Conservation (phyloP, 2,329 filamentous ascomycete genomes). For the Falciphora oryzae region DNA sequence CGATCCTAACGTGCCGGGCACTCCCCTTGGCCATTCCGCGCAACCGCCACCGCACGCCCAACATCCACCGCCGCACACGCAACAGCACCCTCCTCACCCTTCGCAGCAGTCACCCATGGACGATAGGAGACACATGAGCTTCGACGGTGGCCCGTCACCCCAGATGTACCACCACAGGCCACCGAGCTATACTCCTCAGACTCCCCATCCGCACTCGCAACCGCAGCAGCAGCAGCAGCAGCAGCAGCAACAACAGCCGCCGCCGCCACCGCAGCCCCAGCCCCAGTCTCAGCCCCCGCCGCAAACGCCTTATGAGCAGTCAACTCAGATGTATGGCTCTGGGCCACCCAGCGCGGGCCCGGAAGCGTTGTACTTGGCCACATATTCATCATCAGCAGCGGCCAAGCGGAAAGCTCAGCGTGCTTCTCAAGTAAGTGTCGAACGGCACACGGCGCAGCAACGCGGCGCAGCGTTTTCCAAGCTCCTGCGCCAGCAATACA, state of each 20-base stretch:
- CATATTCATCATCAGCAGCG: conserved; percentile 33
- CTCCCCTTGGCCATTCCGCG: conserved; percentile 25
- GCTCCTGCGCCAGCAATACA: not conserved
- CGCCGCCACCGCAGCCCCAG: conserved; percentile 3
- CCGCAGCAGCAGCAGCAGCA: conserved; percentile 29
- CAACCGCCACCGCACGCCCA: conserved; percentile 4
- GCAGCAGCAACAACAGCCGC: conserved; percentile 15
- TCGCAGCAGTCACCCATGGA: conserved; percentile 38
- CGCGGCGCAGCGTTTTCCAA: not conserved
- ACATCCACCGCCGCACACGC: conserved; percentile 33
- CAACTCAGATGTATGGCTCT: conserved; percentile 17
- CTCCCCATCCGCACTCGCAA: conserved; percentile 14
- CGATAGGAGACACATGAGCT: conserved; percentile 47
- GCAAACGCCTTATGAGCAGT: conserved; percentile 22
- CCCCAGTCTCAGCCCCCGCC: not conserved
- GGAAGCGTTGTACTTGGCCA: conserved; percentile 33
- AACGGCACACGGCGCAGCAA: not conserved
- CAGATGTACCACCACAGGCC: conserved; percentile 29
- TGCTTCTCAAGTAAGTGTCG: conserved; percentile 52
- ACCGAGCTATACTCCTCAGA: conserved; percentile 35
- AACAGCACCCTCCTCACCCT: conserved; percentile 34
- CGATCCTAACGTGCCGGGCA: conserved; percentile 28
- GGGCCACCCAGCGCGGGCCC: conserved; percentile 21
- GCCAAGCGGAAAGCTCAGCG: conserved; percentile 59
- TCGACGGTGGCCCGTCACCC: conserved; percentile 40